Conservation (phyloP, 805 yeast genomes). For the Zygosaccharomyces pseudorouxii region DNA sequence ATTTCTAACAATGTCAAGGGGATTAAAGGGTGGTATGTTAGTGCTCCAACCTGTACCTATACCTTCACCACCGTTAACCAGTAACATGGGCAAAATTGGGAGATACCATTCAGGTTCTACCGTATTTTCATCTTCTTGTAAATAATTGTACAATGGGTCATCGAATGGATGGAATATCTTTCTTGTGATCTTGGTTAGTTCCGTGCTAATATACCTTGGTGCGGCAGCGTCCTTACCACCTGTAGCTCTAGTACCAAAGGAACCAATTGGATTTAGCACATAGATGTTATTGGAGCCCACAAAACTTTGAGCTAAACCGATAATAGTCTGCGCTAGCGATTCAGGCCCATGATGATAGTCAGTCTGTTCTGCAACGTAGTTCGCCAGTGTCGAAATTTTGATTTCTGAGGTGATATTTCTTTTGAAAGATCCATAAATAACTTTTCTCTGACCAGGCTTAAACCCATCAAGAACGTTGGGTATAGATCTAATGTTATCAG, state of each 20-base stretch:
- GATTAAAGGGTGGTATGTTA: conserved; percentile 84
- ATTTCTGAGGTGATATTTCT: conserved; percentile 70
- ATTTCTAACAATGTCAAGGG: conserved; percentile 73
- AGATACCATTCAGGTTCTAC: conserved; percentile 95
- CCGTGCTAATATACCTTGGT: conserved; percentile 91
- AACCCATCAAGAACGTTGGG: conserved; percentile 93
- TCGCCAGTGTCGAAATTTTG: conserved; percentile 87
- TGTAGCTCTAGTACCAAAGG: conserved; percentile 90
- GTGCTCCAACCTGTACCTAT: conserved; percentile 99
- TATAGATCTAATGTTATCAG: conserved; percentile 92
- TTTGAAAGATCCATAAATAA: conserved; percentile 80
- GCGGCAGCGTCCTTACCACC: conserved; percentile 99
- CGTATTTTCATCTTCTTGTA: conserved; percentile 88
- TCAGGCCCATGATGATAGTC: conserved; percentile 95
- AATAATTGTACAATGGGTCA: conserved; percentile 67
- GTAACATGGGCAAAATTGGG: conserved; percentile 91
- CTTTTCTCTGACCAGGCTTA: conserved; percentile 96
- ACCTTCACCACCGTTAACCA: conserved; percentile 96
- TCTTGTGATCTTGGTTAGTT: conserved; percentile 68
- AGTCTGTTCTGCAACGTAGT: conserved; percentile 82
- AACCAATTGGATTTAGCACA: conserved; percentile 83
- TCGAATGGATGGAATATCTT: conserved; percentile 75
- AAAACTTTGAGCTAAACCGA: conserved; percentile 92
- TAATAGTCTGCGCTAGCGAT: conserved; percentile 81
- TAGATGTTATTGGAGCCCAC: conserved; percentile 90